Conservation (phyloP, 2,329 filamentous ascomycete genomes). For the Scytalidium lignicola region DNA sequence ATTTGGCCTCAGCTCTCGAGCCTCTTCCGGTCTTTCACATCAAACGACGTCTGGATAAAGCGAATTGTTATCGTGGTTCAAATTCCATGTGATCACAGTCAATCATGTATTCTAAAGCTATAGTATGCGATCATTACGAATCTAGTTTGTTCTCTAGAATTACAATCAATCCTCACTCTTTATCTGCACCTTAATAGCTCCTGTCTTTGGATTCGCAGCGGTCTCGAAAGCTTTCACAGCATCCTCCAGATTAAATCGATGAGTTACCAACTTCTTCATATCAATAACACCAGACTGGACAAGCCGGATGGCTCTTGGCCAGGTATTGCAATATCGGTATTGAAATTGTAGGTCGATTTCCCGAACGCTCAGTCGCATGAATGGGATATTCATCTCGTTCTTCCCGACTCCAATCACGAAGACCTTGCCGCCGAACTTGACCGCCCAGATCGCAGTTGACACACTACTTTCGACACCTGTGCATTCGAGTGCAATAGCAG, state of each 20-base stretch:
- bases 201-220: conserved; percentile 80
- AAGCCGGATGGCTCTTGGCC: conserved; percentile 87
- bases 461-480: conserved; percentile 92
- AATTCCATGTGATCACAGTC: not conserved
- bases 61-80: not conserved
- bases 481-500: conserved; percentile 80
- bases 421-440: conserved; percentile 94
- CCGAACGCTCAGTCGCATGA: conserved; percentile 85
- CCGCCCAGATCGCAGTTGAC: conserved; percentile 77
- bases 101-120: not conserved
- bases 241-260: conserved; percentile 80
- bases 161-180: conserved; percentile 50
- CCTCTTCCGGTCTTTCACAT: too few species aligned
- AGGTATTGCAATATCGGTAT: conserved; percentile 94
- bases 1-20: not conserved
- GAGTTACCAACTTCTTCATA: conserved; percentile 77
- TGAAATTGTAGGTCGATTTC: conserved; percentile 96
- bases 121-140: conserved; percentile 2
- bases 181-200: conserved; percentile 97
- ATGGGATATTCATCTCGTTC: conserved; percentile 92
- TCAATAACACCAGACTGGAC: conserved; percentile 81
- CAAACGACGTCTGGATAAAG: too few species aligned
- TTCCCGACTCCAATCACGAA: conserved; percentile 95
- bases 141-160: not conserved
- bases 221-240: conserved; percentile 86